Base-by-base conservation (phyloP, 345 rosid genomes). In the Cochlearia excelsa region DNA sequence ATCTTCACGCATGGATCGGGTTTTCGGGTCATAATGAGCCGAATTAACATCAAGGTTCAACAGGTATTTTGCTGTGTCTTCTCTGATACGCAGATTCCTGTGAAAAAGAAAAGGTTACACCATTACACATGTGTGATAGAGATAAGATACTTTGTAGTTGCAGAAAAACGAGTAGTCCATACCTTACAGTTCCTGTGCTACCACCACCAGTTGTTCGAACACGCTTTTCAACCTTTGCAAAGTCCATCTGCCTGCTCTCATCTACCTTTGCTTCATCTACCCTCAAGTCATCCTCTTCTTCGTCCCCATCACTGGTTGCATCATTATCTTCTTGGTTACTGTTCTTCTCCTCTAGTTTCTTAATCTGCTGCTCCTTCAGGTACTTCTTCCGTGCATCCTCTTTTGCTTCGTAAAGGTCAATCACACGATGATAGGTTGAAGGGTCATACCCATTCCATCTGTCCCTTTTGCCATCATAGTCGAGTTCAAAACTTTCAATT, bases 141-240 rank as follows among this genome's bases (percentile, higher is more conserved):
- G 46, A 57, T 0, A 30, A 30, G 8, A 42, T 42, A 37, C 6
- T 4, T 56, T 1, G 29, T 10, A 67, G 33, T 34, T 26, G 46
- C 23, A 48, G 16, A 41, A 4, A 29, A 34, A 38, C 1, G 26
- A 46, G n/a, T 46, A 48, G 46, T 40, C 51, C 67, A 58, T 66
- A 84, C 96, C 89, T 84, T 9, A 92, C 99, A 46, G 99, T 92
- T 82, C 97, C 99, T 4, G 95, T 92, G 75, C 95, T 92, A 46
- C 98, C 98, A 75, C 97, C 95, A 57, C 99, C 95, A 1, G 97
- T 83, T 30, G 95, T 89, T 23, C 97, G 82, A 29, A 92, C 99
- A 80, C 98, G 91, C 78, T 92, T 92, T 74, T 92, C 98, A 47
- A 92, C 97, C 75, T 84, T 89, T 9, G 98, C 91, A 63, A 92